Conservation (phyloP, 495 filamentous ascomycete genomes). For the Trichoderma orchidacearum region DNA sequence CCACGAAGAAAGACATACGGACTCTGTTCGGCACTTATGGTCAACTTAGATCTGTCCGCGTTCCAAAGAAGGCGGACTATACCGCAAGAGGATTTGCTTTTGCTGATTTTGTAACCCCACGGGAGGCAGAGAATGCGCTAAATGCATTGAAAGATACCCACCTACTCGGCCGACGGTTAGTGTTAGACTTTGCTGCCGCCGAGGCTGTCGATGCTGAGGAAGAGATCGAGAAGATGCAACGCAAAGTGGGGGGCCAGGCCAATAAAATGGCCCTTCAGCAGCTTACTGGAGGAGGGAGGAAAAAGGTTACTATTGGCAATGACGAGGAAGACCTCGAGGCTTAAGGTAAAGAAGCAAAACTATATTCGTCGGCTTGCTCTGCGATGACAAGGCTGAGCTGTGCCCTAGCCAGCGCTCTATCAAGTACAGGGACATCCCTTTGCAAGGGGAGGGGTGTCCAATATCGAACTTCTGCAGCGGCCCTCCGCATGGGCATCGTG, state of each 20-base stretch:
- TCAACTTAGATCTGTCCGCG: constrained; percentile 76
- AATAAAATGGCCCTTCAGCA: constrained; percentile 80
- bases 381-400: background rate
- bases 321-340: constrained; percentile 50
- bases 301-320: constrained; percentile 72
- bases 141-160: constrained; percentile 85
- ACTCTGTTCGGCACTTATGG: constrained; percentile 79
- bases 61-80: constrained; percentile 89
- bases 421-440: constrained; percentile 12
- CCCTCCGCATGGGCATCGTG: background rate
- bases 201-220: constrained; percentile 85
- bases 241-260: constrained; percentile 78
- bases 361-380: constrained; percentile 5
- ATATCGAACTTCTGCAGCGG: constrained; percentile 4
- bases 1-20: constrained; percentile 80
- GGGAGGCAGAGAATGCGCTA: constrained; percentile 88
- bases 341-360: background rate
- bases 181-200: constrained; percentile 77
- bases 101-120: constrained; percentile 83
- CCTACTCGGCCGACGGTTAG: constrained; percentile 74
- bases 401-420: constrained; percentile 9
- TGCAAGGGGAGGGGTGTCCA: constrained; percentile 11
- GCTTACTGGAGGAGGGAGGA: constrained; percentile 68
- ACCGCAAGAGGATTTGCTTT: constrained; percentile 88
- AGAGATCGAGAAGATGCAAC: constrained; percentile 89